A percentile compares a stretch with the other conserved stretches of the same genome.
Evolutionary conservation across 441 rosid genomes (phyloP).

Genomic region (California macrophylla): DNA sequence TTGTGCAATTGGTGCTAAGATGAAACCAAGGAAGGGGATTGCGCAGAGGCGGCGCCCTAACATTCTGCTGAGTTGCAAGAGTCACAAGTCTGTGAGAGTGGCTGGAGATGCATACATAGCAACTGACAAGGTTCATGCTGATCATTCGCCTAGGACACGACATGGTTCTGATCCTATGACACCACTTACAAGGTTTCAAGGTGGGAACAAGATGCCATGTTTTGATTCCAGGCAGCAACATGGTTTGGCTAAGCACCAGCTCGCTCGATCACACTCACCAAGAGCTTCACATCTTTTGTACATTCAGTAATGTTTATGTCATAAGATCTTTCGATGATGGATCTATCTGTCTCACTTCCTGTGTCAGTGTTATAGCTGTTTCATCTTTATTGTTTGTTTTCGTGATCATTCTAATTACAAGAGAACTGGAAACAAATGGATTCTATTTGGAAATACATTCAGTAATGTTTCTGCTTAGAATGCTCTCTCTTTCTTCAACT

Average conservation of each 20-base stretch:
- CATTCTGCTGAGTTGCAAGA: conserved; percentile 58
- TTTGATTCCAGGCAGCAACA: conserved; percentile 28
- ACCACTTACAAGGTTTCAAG: conserved; percentile 32
- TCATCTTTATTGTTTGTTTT: too few species aligned
- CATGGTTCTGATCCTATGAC: conserved; percentile 23
- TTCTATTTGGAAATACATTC: too few species aligned
- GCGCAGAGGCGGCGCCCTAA: conserved; percentile 32
- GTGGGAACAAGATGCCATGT: conserved; percentile 31
- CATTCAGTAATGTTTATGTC: conserved; percentile 27
- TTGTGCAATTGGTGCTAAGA: conserved; percentile 12
- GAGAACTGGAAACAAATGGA: too few species aligned
- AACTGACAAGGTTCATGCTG: conserved; percentile 18
- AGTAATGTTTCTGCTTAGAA: too few species aligned
- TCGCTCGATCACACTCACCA: conserved; percentile 28
- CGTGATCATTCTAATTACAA: too few species aligned
- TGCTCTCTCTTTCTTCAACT: too few species aligned
- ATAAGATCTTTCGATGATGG: too few species aligned
- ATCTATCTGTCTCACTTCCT: too few species aligned
- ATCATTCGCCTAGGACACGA: conserved; percentile 12
- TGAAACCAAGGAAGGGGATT: conserved; percentile 21
- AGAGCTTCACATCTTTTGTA: conserved; percentile 31
- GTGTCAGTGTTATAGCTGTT: too few species aligned
- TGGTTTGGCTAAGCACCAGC: conserved; percentile 21
- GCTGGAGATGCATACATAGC: conserved; percentile 43
- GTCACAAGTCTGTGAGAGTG: conserved; percentile 50